These are phyloP conservation scores for Mercurialis annua DNA, from an alignment of 345 rosid genomes.

Conservation along the genomic window DNA sequence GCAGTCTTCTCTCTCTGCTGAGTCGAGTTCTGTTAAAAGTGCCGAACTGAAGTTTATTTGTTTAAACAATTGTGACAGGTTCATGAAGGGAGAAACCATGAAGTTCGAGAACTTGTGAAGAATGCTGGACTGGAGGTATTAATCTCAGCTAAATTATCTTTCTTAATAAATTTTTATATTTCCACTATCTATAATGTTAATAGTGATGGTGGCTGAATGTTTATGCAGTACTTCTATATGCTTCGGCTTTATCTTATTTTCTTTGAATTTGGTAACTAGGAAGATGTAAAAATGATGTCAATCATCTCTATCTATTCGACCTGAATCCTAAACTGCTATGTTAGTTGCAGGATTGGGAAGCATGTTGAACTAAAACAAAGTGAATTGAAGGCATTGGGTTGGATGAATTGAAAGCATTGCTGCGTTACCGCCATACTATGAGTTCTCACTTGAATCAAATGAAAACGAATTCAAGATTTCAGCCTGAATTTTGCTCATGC, in stretches of 20 bases:
- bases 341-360: slow-evolving; percentile 62
- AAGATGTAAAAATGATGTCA: too few species aligned
- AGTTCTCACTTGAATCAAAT: too few species aligned
- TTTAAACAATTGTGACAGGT: slow-evolving; percentile 49
- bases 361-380: slow-evolving; percentile 60
- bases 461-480: background rate
- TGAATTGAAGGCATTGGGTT: slow-evolving; percentile 69
- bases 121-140: slow-evolving; percentile 85
- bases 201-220: too few species aligned
- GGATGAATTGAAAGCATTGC: slow-evolving; percentile 42
- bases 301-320: too few species aligned
- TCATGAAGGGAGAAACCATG: slow-evolving; percentile 96
- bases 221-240: too few species aligned
- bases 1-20: background rate
- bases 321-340: slow-evolving; percentile 10
- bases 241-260: slow-evolving; percentile 12
- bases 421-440: background rate
- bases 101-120: slow-evolving; percentile 92
- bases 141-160: background rate
- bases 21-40: too few species aligned
- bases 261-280: background rate
- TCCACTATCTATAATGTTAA: too few species aligned
- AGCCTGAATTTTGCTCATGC: background rate
- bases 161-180: too few species aligned
- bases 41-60: background rate